Conservation (phyloP, 345 rosid genomes). For the Salix koriyanagi region DNA sequence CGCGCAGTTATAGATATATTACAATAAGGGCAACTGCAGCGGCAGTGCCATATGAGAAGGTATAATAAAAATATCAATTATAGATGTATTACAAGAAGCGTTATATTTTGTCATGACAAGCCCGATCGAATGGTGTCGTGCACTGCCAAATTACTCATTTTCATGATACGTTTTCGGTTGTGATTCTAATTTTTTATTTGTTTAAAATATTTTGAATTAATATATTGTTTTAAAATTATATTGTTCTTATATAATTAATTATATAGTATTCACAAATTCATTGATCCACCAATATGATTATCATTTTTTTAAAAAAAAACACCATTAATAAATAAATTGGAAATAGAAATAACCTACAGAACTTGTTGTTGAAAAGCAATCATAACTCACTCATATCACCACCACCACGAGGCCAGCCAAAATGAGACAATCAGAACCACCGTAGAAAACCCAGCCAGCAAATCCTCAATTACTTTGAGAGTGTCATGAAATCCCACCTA, state of each 20-base stretch:
- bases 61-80: no score
- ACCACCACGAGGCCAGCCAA: not conserved
- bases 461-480: not conserved
- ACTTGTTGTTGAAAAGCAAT: not conserved
- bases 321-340: not conserved
- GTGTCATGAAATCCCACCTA: conserved; percentile 13
- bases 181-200: no score
- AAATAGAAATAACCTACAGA: not conserved
- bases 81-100: not conserved
- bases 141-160: not conserved
- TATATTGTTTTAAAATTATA: no score
- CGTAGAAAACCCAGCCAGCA: not conserved
- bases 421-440: not conserved
- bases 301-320: not conserved
- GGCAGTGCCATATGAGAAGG: no score
- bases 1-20: not conserved
- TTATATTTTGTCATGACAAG: not conserved
- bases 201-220: no score
- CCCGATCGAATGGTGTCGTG: not conserved
- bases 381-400: not conserved
- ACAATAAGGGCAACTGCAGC: no score
- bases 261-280: not conserved
- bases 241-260: no score
- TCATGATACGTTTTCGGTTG: no score
- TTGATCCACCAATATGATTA: not conserved